Evolutionary conservation across 306 rosid species (phyloP).

Genomic region (Cicer judaicum): DNA sequence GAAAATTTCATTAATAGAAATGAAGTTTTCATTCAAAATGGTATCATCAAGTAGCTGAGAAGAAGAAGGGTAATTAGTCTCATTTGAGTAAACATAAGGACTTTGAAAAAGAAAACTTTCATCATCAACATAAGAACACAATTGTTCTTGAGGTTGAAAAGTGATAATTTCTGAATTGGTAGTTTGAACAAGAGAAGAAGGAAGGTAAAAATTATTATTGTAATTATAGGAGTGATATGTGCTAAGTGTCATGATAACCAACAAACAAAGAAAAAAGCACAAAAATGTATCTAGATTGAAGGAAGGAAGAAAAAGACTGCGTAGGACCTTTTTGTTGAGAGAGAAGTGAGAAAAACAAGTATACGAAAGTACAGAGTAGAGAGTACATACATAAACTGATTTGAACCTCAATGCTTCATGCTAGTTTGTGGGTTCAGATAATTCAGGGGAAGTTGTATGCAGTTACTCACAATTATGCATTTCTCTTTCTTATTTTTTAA

Average conservation of each 20-base stretch:
- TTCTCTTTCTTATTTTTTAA: no score
- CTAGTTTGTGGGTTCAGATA: constrained; percentile 44
- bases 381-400: constrained; percentile 39
- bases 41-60: not conserved
- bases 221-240: constrained; percentile 36
- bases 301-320: constrained; percentile 8
- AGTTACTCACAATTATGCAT: constrained; percentile 23
- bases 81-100: constrained; percentile 21
- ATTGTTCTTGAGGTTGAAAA: constrained; percentile 30
- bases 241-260: constrained; percentile 44
- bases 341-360: not conserved
- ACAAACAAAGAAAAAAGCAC: not conserved
- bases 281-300: not conserved
- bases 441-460: constrained; percentile 45
- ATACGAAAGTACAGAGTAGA: not conserved
- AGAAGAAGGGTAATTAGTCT: not conserved
- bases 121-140: constrained; percentile 20
- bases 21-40: not conserved
- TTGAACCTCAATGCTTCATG: constrained; percentile 13
- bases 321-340: not conserved
- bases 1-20: constrained; percentile 13
- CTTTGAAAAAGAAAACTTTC: constrained; percentile 33
- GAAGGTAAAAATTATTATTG: constrained; percentile 6
- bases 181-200: not conserved
- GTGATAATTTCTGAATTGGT: constrained; percentile 21